A percentile compares a stretch with the other conserved stretches of the same genome.
These are phyloP conservation scores for Botrytis hyacinthi DNA, from an alignment of 2,329 filamentous ascomycete genomes.

Conservation along the genomic window DNA sequence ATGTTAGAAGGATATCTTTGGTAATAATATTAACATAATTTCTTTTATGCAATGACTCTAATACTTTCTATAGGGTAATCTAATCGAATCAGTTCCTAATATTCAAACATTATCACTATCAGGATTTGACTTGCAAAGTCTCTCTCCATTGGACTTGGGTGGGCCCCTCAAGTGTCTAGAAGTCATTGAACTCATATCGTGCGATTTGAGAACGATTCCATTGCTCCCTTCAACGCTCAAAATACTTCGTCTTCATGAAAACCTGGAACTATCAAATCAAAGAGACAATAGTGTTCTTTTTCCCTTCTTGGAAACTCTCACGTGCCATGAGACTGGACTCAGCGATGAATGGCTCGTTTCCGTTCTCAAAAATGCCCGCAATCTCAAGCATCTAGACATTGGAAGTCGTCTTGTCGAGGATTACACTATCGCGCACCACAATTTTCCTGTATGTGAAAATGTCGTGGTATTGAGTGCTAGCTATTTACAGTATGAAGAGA, in stretches of 20 bases:
- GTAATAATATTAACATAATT: neutral
- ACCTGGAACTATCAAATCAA: neutral
- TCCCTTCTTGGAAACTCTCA: conserved; percentile 35
- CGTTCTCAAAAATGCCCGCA: conserved; percentile 25
- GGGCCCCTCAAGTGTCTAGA: neutral
- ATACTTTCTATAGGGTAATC: neutral
- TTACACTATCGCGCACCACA: neutral
- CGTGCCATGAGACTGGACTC: conserved; percentile 28
- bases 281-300: conserved; percentile 1
- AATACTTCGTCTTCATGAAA: conserved; percentile 31
- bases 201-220: conserved; percentile 25
- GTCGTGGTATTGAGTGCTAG: conserved; percentile 32
- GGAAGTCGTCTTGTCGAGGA: conserved; percentile 27
- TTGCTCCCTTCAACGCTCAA: conserved; percentile 33
- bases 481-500: conserved; percentile 25
- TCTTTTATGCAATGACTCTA: neutral
- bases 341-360: conserved; percentile 25
- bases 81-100: conserved; percentile 3
- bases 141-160: neutral
- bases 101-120: conserved; percentile 8
- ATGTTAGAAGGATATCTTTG: neutral
- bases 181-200: conserved; percentile 32
- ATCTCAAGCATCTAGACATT: conserved; percentile 31
- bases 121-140: neutral
- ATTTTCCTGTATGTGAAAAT: conserved; percentile 30